Evolutionary conservation across 1,139 yeast species (phyloP).

Genomic region (Saccharomyces uvarum): DNA sequence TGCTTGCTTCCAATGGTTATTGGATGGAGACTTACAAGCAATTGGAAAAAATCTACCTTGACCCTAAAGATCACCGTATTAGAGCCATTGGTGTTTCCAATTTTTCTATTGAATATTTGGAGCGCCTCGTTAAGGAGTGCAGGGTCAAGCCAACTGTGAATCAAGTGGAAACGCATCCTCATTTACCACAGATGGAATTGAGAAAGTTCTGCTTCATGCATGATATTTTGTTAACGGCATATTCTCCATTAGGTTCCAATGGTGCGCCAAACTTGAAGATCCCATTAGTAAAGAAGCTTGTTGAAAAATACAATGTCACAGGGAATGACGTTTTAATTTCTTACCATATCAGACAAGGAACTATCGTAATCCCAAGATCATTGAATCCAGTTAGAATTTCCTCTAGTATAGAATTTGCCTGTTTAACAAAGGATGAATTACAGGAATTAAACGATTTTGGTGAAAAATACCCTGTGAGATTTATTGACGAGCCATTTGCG

Average conservation of each 20-base stretch:
- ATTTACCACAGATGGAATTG: slow-evolving; percentile 46
- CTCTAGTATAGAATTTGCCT: slow-evolving; percentile 33
- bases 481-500: slow-evolving; percentile 29
- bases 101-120: slow-evolving; percentile 41
- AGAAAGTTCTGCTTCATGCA: slow-evolving; percentile 39
- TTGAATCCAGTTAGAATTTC: slow-evolving; percentile 33
- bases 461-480: slow-evolving; percentile 37
- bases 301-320: slow-evolving; percentile 39
- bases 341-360: slow-evolving; percentile 47
- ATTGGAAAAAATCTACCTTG: slow-evolving; percentile 40
- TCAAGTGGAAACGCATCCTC: slow-evolving; percentile 57
- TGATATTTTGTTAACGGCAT: slow-evolving; percentile 46
- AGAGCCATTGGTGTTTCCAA: slow-evolving; percentile 59
- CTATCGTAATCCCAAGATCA: slow-evolving; percentile 51
- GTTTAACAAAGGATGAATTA: slow-evolving; percentile 40
- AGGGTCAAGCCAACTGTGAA: slow-evolving; percentile 44
- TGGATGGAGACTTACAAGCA: slow-evolving; percentile 43
- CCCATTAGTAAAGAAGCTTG: slow-evolving; percentile 37
- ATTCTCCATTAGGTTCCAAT: slow-evolving; percentile 52
- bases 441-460: slow-evolving; percentile 40
- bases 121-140: slow-evolving; percentile 41
- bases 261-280: slow-evolving; percentile 48
- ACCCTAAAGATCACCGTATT: slow-evolving; percentile 34
- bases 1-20: slow-evolving; percentile 39
- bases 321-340: slow-evolving; percentile 45